A percentile compares a stretch with the other conserved stretches of the same genome.
These are phyloP conservation scores for Dothideomycetidae sp. DNA, from an alignment of 2,329 filamentous ascomycete genomes.

Conservation along the genomic window DNA sequence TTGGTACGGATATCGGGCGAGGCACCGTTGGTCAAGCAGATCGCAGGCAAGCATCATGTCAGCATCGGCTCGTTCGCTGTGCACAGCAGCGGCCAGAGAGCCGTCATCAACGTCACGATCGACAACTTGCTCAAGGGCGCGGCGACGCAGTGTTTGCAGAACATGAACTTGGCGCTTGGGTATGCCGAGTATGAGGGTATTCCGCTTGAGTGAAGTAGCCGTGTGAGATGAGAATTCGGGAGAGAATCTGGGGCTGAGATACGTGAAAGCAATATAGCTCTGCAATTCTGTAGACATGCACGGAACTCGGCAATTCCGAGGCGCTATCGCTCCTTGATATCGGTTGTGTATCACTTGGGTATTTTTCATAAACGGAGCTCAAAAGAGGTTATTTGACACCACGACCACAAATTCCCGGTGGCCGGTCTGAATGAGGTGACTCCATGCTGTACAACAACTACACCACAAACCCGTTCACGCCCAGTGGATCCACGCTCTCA, in stretches of 20 bases:
- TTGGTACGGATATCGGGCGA: slow-evolving; percentile 87
- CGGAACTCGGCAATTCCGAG: no score
- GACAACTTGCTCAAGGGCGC: slow-evolving; percentile 91
- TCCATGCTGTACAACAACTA: no score
- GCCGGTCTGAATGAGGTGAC: no score
- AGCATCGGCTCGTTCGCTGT: slow-evolving; percentile 96
- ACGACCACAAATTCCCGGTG: no score
- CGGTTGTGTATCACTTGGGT: no score
- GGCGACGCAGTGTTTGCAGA: slow-evolving; percentile 84
- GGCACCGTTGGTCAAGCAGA: slow-evolving; percentile 70
- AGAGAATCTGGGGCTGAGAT: no score
- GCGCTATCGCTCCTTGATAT: no score
- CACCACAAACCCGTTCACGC: background rate
- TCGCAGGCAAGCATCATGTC: slow-evolving; percentile 71
- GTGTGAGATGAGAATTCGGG: no score
- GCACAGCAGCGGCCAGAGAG: slow-evolving; percentile 73
- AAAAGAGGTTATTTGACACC: no score
- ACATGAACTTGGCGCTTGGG: slow-evolving; percentile 85
- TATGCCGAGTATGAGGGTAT: slow-evolving; percentile 85
- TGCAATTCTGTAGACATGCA: no score
- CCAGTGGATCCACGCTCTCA: background rate
- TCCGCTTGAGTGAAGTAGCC: slow-evolving; percentile 43
- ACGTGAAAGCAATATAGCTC: no score
- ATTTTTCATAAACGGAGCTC: no score
- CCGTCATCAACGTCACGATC: slow-evolving; percentile 87